Base-by-base conservation (phyloP, 441 rosid species). In the Croton laevigatus region DNA sequence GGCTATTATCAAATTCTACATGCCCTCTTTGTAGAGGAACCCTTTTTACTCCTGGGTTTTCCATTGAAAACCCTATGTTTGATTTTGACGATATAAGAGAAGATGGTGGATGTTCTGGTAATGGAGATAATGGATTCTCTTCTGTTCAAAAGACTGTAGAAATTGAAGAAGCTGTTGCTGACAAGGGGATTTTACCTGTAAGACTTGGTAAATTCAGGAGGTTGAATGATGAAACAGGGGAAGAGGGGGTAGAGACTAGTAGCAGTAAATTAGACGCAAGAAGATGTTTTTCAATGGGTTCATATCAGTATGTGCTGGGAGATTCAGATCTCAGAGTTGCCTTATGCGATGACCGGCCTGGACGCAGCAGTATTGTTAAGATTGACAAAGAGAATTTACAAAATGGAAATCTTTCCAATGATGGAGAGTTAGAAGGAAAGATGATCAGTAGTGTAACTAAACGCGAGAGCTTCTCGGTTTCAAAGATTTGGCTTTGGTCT, bases 401-500 rank as follows among this genome's bases (percentile, higher is more conserved):
- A 67, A 78, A 38, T 55, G 86, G 69, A 57, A 70, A 68, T 67
- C 76, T 80, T 27, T 79, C 82, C 0, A 75, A 70, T 71, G 85
- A 77, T 20, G 63, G 73, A 34, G 88, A 79, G 51, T 73, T 68
- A 38, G 94, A 84, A 53, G 90, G 83, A 19, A 90, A 86, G 82
- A 87, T 82, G 81, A 85, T 86, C 23, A 82, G 67, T 66, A 83
- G 71, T 40, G 83, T 84, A 62, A 82, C 78, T 32, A 87, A 87
- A 73, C 93, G 97, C 22, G 98, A 94, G 69, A 94, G 98, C 81
- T 90, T 83, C 75, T 94, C 97, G 3, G 86, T 88, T 51, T 94
- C 98, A 5, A 94, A 94, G 86, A 92, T 94, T 72, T 94, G 98
- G 98, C 97, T 90, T 53, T 94, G 98, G 98, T 82, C 97, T 55